Percentiles rank a stretch among this genome's conserved stretches.
Evolutionary conservation across 179 eudicot genomes (phyloP).

Genomic region (Sideroxylon spinosum): DNA sequence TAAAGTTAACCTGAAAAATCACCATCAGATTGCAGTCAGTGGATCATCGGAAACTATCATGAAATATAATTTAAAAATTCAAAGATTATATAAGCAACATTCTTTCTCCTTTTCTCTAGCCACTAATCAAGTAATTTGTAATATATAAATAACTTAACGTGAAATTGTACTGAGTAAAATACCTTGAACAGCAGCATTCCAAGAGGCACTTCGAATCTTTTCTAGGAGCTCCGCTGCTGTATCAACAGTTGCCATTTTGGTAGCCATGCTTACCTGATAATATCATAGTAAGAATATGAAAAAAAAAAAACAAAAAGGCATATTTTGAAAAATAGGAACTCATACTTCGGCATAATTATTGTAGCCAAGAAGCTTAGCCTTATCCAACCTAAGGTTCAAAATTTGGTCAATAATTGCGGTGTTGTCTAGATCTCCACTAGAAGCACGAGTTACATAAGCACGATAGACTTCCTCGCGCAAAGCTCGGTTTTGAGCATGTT

Average conservation of each 20-base stretch:
- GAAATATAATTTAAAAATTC: no score
- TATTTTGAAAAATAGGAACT: not conserved
- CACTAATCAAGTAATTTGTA: not conserved
- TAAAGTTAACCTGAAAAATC: not conserved
- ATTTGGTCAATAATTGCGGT: slow-evolving; percentile 74
- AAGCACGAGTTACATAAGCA: slow-evolving; percentile 87
- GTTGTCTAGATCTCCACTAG: slow-evolving; percentile 89
- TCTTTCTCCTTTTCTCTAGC: not conserved
- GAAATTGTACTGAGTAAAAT: slow-evolving; percentile 7
- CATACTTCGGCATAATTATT: slow-evolving; percentile 89
- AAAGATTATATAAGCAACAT: not conserved
- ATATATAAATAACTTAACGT: not conserved
- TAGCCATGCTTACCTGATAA: slow-evolving; percentile 95
- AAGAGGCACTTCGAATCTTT: slow-evolving; percentile 84
- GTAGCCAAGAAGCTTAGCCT: slow-evolving; percentile 90
- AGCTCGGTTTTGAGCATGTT: slow-evolving; percentile 75
- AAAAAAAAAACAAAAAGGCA: no score
- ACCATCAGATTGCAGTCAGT: not conserved
- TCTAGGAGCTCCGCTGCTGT: slow-evolving; percentile 91
- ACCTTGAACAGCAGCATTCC: slow-evolving; percentile 93
- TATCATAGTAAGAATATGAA: slow-evolving; percentile 15
- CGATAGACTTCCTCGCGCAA: slow-evolving; percentile 93
- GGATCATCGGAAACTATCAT: no score
- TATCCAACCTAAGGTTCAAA: slow-evolving; percentile 79
- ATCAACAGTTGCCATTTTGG: slow-evolving; percentile 96